Base-by-base conservation (phyloP, 1,284 basidiomycete genomes). In the Agaricales sp. region DNA sequence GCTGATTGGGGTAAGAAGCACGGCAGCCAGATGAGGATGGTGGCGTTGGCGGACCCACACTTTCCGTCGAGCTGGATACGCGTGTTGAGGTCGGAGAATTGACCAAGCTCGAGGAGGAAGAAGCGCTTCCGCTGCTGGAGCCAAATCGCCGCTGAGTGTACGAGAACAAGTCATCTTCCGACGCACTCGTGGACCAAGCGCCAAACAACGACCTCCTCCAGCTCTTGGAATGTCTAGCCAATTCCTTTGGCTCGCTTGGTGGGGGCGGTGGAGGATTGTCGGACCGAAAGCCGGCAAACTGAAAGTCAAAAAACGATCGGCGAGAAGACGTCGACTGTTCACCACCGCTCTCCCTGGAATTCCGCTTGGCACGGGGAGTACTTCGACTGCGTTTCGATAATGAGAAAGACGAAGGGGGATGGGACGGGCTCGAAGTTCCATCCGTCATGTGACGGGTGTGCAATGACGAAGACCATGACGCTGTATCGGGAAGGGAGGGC, bases 21-120 rank as follows among this genome's bases (percentile, higher is more conserved):
- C 58, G 53, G 50, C 53, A 26, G 43, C 48, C 19, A 45, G 48
- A 49, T 43, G 49, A n/a, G 46, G 44, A 55, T 53, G 47, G 55
- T 51, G 39, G 45, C 35, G 47, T 54, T 51, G 48, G 57, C 52
- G 54, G 57, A 75, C n/a, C 61, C 61, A 53, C 30, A n/a, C n/a
- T 8, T n/a, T 11, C 30, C n/a, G 30, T n/a, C 30, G 30, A 35
- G 30, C n/a, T 8, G 30, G 30, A n/a, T 8, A 35, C 30, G 30
- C 11, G n/a, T 8, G 30, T 8, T 11, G 30, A 35, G 30, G n/a
- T n/a, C 30, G 30, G 30, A 35, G n/a, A n/a, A n/a, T 35, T 35
- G 30, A 35, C 30, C 11, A 35, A n/a, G 30, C 30, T 35, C n/a
- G 30, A 35, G 11, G 30, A 35, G 11, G 30, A 35, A 11, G 30